Base-by-base conservation (phyloP, 2,329 filamentous ascomycete genomes). In the Didymosphaeria variabile region DNA sequence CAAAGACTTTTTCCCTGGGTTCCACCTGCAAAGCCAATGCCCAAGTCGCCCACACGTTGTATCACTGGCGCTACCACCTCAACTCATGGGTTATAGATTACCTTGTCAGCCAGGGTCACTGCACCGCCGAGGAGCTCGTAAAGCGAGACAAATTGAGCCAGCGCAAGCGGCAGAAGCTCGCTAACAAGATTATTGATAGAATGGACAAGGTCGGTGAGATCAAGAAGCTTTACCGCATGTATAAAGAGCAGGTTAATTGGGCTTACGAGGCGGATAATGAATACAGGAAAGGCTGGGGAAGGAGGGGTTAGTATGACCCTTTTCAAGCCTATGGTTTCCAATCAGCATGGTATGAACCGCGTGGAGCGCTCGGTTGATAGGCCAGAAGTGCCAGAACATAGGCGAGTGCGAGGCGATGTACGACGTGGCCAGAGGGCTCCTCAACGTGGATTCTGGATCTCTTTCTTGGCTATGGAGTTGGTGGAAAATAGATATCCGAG, bases 51-150 rank as follows among this genome's bases (percentile, higher is more conserved):
- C 91, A 94, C 71, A 85, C 84, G 0, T 83, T 94, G 3, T 84
- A 88, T 5, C 92, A 95, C 77, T 94, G 92, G 92, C 89, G 90
- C 59, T 87, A 86, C 61, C 86, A 88, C 49, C 86, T 94, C n/a
- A 89, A 91, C 71, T 84, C 89, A 65, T 91, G 86, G 85, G 88
- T 94, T 0, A 82, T 90, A 26, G 83, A 85, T 31, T 87, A 86
- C 56, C 85, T 95, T 0, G 77, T 83, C 26, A 76, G 76, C 1
- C 82, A 88, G 60, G 88, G 87, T 0, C 84, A 90, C 64, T 82
- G 90, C 64, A 80, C 80, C 0, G 79, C 87, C 0, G 78, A 84
- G 12, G 84, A 87, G 69, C 79, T 93, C 34, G 80, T 88, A 1
- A 81, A 88, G 72, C 82, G 90, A 9, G 87, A 89, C 59, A 82